Base-by-base conservation (phyloP, 306 rosid species). In the Trifolium fragiferum region DNA sequence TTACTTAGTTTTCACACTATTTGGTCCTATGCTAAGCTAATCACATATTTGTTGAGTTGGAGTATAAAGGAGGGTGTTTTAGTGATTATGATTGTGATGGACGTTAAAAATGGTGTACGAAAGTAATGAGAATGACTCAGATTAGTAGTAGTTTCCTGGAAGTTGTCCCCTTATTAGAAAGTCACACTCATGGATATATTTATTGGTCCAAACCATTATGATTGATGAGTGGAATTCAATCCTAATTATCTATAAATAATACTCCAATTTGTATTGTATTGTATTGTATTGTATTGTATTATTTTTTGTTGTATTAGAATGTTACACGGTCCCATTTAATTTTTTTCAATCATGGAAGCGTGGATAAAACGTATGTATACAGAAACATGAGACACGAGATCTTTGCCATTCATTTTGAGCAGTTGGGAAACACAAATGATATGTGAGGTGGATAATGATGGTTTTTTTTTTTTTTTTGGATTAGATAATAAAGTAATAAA, bases 81-180 rank as follows among this genome's bases (percentile, higher is more conserved):
- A 55, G 71, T 3, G 85, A 75, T 61, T 55, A 82, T 68, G 84
- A 79, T 46, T 51, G 78, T 2, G 89, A 87, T 78, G 65, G 41
- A 60, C 41, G 80, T 68, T 75, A 80, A 84, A 73, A 83, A 70
- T 78, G 85, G 78, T 38, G 83, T 50, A 82, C 80, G 93, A 87
- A 80, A 82, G 84, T 74, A 82, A 83, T 87, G 85, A 84, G 60
- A 71, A 84, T 66, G 54, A 62, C 70, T 82, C 81, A 70, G 62
- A 70, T 47, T 55, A 78, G 32, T 55, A 77, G 85, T 41, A 57
- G 84, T 84, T 89, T 89, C 92, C 90, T 54, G 88, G 89, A 89
- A 90, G 82, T 89, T 81, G 84, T 78, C 82, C 76, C 71, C 85
- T 89, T 86, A 82, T 89, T 86, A 82, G 88, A 83, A 92, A 83